Conservation (phyloP, 164 flowering plant genomes). For the Taxillus chinensis region DNA sequence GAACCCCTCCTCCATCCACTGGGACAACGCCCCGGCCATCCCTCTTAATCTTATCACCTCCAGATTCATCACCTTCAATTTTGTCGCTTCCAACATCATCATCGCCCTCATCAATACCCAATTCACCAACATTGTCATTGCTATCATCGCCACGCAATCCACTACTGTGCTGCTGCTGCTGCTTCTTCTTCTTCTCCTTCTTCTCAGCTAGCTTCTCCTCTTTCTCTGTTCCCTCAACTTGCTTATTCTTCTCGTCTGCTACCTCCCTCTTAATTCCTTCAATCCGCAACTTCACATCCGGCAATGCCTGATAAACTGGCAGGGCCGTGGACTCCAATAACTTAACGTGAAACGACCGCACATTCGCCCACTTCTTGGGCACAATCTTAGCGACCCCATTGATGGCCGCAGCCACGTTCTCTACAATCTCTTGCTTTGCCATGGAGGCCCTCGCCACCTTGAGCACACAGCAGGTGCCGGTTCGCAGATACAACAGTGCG, state of each 20-base stretch:
- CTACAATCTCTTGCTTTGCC: conserved; percentile 44
- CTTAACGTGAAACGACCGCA: conserved; percentile 65
- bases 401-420: conserved; percentile 53
- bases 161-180: conserved; percentile 49
- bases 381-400: conserved; percentile 27
- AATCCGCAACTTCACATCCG: conserved; percentile 61
- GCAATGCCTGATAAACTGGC: conserved; percentile 67
- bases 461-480: conserved; percentile 67
- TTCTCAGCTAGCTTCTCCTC: conserved; percentile 6
- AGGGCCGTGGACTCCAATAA: conserved; percentile 56
- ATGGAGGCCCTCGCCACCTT: conserved; percentile 51
- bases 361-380: background rate
- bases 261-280: conserved; percentile 22
- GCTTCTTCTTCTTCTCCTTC: conserved; percentile 15
- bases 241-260: background rate
- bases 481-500: conserved; percentile 50
- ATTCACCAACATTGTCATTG: conserved; percentile 6
- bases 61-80: conserved; percentile 10
- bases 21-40: background rate
- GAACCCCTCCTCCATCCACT: background rate
- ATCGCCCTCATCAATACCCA: background rate
- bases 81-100: conserved; percentile 15
- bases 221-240: conserved; percentile 6
- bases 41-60: conserved; percentile 23
- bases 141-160: conserved; percentile 36